Base-by-base conservation (phyloP, 1,139 yeast species). In the Blastobotrys petasosporus region DNA sequence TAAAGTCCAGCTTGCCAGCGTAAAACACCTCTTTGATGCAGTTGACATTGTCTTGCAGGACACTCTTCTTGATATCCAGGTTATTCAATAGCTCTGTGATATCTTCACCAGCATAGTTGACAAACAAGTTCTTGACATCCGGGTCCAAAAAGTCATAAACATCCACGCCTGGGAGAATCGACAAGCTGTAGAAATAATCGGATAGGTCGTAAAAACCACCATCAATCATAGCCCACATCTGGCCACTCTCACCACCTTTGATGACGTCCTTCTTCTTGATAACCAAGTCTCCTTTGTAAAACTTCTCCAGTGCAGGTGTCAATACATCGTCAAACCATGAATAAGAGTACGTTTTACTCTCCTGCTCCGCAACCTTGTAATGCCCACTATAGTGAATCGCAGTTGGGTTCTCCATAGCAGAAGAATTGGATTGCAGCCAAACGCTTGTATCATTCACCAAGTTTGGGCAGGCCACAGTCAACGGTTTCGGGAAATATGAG, bases 401-500 rank as follows among this genome's bases (percentile, higher is more conserved):
- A 17, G 45, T 50, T 4, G 62, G 53, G 42, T 57, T 49, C 11
- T 59, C 57, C n/a, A 56, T 49, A 0, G 68, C 58, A 7, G 58
- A 48, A 2, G 15, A 10, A 48, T 66, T 67, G 44, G 56, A 52
- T 10, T 45, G 40, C 34, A 66, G 51, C 51, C 54, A 51, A 7
- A 67, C 54, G 2, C 53, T 44, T 1, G 44, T 54, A 36, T 63
- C 66, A 1, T 50, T 45, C 2, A 66, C 70, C 23, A 67, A 54
- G 11, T 57, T 60, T 1, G 64, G 58, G 46, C 70, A 66, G 2
- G 64, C 67, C 1, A 57, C 56, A 3, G 64, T 54, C 23, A 67
- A 51, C 12, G 70, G 70, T 13, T 64, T 64, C 3, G 69, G 69
- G 48, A 66, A 66, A 47, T 66, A 64, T 39, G 58, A 60, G 9